These are phyloP conservation scores for Fusarium hostae DNA, from an alignment of 2,329 filamentous ascomycete species.

Conservation along the genomic window DNA sequence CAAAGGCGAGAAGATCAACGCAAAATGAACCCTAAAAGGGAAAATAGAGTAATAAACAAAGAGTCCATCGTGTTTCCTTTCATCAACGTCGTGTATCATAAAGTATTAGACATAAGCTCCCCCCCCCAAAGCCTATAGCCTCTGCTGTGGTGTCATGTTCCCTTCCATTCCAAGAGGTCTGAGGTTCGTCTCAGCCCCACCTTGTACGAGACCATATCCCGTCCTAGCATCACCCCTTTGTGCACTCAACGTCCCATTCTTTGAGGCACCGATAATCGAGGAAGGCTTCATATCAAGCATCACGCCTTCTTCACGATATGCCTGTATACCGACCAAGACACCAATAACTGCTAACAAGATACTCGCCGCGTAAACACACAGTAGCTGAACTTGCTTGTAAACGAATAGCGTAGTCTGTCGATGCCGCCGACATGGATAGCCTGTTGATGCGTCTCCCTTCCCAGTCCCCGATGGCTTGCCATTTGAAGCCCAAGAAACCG, in stretches of 20 bases:
- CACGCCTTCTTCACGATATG: background rate
- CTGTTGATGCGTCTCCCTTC: background rate
- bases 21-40: accelerated
- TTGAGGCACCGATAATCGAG: background rate
- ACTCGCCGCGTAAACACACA: no score
- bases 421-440: background rate
- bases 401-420: background rate
- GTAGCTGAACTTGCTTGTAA: background rate
- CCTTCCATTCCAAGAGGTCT: background rate
- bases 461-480: background rate
- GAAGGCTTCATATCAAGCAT: background rate
- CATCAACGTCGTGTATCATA: background rate
- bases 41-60: accelerated
- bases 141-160: background rate
- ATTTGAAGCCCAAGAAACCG: background rate
- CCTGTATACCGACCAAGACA: background rate
- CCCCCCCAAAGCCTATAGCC: background rate
- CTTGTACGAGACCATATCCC: background rate
- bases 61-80: no score
- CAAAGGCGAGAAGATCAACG: background rate
- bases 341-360: background rate
- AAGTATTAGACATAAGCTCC: background rate
- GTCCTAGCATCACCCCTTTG: no score
- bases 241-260: background rate
- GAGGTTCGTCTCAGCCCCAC: background rate